phyloP scores from a whole-genome alignment of 345 rosid species.

The Eucalyptus cloeziana region DNA sequence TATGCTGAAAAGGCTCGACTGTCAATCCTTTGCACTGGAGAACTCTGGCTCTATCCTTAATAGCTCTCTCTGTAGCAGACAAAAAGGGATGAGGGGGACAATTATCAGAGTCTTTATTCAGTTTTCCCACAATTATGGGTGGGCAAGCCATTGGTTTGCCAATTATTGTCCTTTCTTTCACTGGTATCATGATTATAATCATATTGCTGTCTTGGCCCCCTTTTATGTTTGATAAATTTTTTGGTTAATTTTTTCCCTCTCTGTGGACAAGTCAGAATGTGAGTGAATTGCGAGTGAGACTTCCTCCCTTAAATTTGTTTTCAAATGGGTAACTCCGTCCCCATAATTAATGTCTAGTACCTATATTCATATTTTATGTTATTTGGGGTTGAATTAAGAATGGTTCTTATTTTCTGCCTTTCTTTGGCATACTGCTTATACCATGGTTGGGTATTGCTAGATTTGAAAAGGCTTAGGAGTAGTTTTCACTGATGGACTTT shows the following conservation, averaged over 20 bases:
- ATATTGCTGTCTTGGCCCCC: background rate
- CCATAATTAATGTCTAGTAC: background rate
- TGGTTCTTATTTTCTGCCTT: background rate
- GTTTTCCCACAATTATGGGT: background rate
- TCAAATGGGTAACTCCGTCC: background rate
- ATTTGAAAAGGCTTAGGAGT: background rate
- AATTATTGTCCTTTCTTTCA: background rate
- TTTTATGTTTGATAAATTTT: background rate
- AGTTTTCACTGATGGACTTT: background rate
- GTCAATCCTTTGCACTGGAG: background rate
- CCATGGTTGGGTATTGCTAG: background rate
- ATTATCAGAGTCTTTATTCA: background rate
- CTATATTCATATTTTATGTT: background rate
- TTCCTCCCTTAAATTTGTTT: background rate
- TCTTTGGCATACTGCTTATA: background rate
- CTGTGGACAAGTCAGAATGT: background rate
- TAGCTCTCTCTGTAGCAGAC: background rate
- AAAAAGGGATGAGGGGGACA: background rate
- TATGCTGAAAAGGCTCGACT: background rate
- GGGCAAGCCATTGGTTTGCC: background rate
- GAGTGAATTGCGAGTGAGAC: background rate
- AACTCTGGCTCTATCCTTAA: background rate
- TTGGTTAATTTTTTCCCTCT: background rate
- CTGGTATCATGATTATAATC: background rate
- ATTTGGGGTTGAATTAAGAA: background rate